These are phyloP conservation scores for Plasmodium inui DNA, from an alignment of 169 alveolate species.

Conservation along the genomic window DNA sequence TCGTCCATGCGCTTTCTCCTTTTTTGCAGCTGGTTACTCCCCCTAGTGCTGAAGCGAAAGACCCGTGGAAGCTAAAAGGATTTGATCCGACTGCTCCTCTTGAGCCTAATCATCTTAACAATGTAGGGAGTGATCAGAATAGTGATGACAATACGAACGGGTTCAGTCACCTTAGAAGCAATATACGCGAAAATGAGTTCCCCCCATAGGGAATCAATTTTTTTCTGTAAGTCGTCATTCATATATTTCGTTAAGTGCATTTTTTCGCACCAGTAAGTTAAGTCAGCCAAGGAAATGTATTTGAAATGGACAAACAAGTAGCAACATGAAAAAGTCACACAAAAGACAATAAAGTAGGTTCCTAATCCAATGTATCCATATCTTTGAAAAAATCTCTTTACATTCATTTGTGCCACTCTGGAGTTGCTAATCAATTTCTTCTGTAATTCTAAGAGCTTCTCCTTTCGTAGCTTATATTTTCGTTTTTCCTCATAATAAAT, in stretches of 20 bases:
- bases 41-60: no score
- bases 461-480: constrained; percentile 66
- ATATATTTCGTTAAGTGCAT: constrained; percentile 60
- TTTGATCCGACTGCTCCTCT: constrained; percentile 31
- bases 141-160: constrained; percentile 53
- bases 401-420: constrained; percentile 40
- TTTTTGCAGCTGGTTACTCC: no score
- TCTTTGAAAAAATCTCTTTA: constrained; percentile 48
- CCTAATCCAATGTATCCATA: constrained; percentile 67
- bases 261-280: constrained; percentile 53
- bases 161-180: constrained; percentile 63
- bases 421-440: constrained; percentile 22
- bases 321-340: constrained; percentile 32
- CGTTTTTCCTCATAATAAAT: constrained; percentile 61
- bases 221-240: constrained; percentile 55
- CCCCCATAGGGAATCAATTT: constrained; percentile 74
- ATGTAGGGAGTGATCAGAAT: constrained; percentile 66
- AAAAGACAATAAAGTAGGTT: constrained; percentile 39
- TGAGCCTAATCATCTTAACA: constrained; percentile 29
- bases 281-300: constrained; percentile 55
- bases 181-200: constrained; percentile 64
- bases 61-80: background rate
- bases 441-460: constrained; percentile 44
- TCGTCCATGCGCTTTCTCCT: no score
- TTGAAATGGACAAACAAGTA: constrained; percentile 62